Conservation (phyloP, 768 basidiomycete species). For the Phaffia tasmanica region DNA sequence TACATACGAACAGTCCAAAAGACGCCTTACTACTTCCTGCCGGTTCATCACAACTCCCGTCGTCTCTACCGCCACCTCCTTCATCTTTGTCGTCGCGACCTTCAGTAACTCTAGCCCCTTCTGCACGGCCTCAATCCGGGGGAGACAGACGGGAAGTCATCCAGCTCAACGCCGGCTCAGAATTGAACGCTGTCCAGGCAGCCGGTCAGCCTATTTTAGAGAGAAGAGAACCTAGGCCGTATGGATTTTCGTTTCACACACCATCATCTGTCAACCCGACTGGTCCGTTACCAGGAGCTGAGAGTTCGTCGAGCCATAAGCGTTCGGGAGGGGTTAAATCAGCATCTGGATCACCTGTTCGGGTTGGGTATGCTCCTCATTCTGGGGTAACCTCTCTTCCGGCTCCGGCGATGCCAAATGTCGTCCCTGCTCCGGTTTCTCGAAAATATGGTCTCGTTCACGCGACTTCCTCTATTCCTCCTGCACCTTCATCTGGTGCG, state of each 20-base stretch:
- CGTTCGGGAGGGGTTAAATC: constrained; percentile 3
- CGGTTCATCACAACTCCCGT: not conserved
- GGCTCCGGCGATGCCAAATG: not conserved
- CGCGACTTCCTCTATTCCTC: not conserved
- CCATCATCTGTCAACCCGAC: not conserved
- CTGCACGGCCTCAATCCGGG: not conserved
- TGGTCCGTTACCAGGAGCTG: constrained; percentile 3
- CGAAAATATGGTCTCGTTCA: too few species aligned
- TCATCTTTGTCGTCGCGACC: not conserved
- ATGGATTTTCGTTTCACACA: constrained; percentile 14
- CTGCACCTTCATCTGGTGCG: not conserved
- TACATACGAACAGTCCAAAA: not conserved
- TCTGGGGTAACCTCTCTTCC: not conserved
- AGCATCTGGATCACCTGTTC: constrained; percentile 2
- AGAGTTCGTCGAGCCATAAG: constrained; percentile 1
- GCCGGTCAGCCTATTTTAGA: not conserved
- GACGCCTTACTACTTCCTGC: not conserved
- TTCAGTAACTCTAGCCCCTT: not conserved
- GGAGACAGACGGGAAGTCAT: not conserved
- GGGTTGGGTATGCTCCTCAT: not conserved
- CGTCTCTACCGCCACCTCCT: not conserved
- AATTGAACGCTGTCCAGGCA: not conserved
- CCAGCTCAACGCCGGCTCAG: not conserved
- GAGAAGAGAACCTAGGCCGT: constrained; percentile 16
- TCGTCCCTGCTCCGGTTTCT: not conserved